Evolutionary conservation across 139 green algal species (phyloP).

Genomic region (Deuterostichococcus epilithicus): DNA sequence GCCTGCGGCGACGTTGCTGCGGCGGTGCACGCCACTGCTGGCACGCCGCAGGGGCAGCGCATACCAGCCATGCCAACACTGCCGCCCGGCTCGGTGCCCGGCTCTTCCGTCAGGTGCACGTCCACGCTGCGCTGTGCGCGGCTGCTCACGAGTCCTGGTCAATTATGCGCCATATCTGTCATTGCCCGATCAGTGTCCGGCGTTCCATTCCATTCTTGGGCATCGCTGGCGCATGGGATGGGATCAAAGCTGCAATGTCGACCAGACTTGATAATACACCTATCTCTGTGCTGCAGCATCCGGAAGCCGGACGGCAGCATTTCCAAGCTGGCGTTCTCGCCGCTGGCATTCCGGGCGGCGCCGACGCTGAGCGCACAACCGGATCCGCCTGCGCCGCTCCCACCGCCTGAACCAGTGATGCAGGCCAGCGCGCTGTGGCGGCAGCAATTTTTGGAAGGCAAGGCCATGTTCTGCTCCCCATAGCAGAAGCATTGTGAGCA

Average conservation of each 20-base stretch:
- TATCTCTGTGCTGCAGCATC: conserved; percentile 21
- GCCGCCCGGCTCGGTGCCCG: not conserved
- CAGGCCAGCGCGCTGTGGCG: conserved; percentile 26
- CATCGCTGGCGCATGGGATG: too few relatives aligned
- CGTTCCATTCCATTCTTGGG: too few relatives aligned
- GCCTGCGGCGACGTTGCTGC: too few relatives aligned
- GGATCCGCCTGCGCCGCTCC: conserved; percentile 4
- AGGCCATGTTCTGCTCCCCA: not conserved
- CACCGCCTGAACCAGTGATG: conserved; percentile 4
- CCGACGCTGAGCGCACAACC: not conserved
- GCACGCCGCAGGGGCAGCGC: not conserved
- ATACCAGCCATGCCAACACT: not conserved
- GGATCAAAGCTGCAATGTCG: not conserved
- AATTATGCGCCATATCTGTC: not conserved
- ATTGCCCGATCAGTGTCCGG: not conserved
- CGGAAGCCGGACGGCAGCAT: conserved; percentile 33
- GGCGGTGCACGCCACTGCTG: not conserved
- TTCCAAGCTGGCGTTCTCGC: conserved; percentile 37
- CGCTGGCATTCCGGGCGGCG: conserved; percentile 6
- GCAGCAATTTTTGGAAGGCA: conserved; percentile 15
- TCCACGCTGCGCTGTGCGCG: not conserved
- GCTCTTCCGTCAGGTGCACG: not conserved
- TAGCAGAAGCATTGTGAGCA: not conserved
- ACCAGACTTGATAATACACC: not conserved
- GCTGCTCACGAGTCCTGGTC: not conserved